A percentile compares a stretch with the other conserved stretches of the same genome.
Evolutionary conservation across 176 grass and related monocot species (phyloP).

Genomic region (Avena atlantica): DNA sequence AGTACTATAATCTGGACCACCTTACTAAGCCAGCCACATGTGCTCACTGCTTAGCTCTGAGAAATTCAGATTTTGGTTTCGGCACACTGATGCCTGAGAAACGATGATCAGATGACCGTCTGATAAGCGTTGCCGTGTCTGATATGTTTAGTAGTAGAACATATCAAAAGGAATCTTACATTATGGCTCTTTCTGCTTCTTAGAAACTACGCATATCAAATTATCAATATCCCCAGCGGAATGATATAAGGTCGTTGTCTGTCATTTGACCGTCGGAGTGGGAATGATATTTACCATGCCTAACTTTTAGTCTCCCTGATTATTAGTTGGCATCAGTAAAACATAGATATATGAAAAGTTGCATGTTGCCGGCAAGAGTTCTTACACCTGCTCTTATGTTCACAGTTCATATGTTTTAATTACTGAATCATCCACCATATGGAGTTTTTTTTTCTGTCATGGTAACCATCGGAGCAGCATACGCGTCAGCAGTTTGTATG

Average conservation of each 20-base stretch:
- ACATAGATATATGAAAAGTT: conserved; percentile 54
- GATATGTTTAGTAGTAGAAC: too few relatives aligned
- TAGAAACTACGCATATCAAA: background rate
- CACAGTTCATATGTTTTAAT: conserved; percentile 36
- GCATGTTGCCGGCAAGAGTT: conserved; percentile 49
- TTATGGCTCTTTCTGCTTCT: background rate
- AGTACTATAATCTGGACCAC: background rate
- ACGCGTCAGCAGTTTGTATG: too few relatives aligned
- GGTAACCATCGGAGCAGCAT: too few relatives aligned
- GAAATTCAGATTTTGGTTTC: background rate
- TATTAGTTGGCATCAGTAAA: conserved; percentile 52
- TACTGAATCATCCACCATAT: conserved; percentile 36
- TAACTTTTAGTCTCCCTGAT: background rate
- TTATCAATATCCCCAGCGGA: background rate
- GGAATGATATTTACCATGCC: background rate
- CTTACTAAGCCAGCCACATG: background rate
- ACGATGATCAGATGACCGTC: background rate
- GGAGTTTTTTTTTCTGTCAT: too few relatives aligned
- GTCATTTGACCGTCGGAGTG: background rate
- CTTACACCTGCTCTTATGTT: background rate
- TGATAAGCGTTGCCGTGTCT: too few relatives aligned
- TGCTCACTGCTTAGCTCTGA: background rate
- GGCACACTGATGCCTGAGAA: background rate
- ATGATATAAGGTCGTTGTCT: background rate
- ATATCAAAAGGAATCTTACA: background rate